Evolutionary conservation across 2,329 filamentous ascomycete genomes (phyloP), one percentile per base, ranked within the genome.

Genomic region (Paraphaeosphaeria minitans): DNA sequence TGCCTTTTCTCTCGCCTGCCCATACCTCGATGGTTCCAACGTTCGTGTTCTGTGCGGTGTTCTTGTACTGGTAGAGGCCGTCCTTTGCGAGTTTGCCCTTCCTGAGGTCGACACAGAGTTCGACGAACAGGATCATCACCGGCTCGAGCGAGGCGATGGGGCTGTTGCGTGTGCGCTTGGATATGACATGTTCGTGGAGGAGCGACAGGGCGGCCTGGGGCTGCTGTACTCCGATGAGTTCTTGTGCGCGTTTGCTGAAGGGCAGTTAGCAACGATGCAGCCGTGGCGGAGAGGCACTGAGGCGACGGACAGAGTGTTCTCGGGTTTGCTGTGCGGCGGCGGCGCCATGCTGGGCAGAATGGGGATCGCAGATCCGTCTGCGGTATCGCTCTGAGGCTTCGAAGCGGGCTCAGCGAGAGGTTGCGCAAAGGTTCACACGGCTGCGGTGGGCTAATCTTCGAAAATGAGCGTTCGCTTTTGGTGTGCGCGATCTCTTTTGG

Each of bases 51-150:
- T 99, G 95, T 56, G 93, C 94, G 69, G 97, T 98, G 80, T 99
- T 99, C 86, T 99, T 99, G 87, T 99, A 99, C 80, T 97, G 95
- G 80, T 98, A 99, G 50, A 99, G 86, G 62, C 95, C 95, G 82
- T 99, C 95, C 85, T 99, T 99, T 79, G 94, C 95, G 61, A 95
- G 86, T 82, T 99, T 99, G 72, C 95, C 95, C 83, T 98, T 99
- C 82, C 95, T 93, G 73, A 97, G 88, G 75, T 98, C 94, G 74
- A 99, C 95, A 68, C 91, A 97, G 60, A 98, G 87, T 81, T 98
- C 93, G 74, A 99, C 94, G 76, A 99, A 89, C 68, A 97, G 89
- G 80, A 98, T 85, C 93, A 99, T 98, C 68, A 99, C 94, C 67
- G 95, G 95, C 87, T 99, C 95, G 75, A 99, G 83, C 55, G 93